Evolutionary conservation across 78 protist genomes (phyloP), one percentile per base, ranked within the genome.

Genomic region (Trichosphaerium sp.): DNA sequence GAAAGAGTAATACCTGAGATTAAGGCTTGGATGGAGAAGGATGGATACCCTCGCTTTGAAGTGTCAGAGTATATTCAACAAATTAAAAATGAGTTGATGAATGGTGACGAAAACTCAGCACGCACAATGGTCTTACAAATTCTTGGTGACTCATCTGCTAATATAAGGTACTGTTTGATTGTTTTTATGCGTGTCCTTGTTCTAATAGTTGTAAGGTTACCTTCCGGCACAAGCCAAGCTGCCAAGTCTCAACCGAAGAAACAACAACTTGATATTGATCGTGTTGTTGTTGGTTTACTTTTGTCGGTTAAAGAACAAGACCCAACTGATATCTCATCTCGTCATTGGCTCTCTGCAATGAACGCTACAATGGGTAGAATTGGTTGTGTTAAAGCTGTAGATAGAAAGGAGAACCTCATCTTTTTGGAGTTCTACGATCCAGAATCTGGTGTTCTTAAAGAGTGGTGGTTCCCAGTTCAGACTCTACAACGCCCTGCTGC

Each of bases 401-500:
- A 60, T 44, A 40, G 31, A 40, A 31, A 28, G 8, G n/a, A 40
- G 25, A 18, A 25, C n/a, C n/a, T 60, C n/a, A 44, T 60, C 5
- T 32, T 60, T 31, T 15, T 60, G 40, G 54, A 60, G 47, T 60
- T 60, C 47, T 60, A 60, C 65, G 31, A 60, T 44, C 34, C 34
- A 60, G 65, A 60, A 25, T 8, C n/a, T 7, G 5, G 43, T 12
- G 10, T n/a, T 5, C 7, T 60, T 10, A 7, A 25, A 26, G 65
- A 60, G 31, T 60, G 65, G 65, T 60, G 65, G 65, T 60, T 29
- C 47, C 65, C n/a, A 23, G 40, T 60, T 31, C 25, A 60, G 40
- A 8, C 23, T 15, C 39, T 60, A n/a, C n/a, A n/a, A n/a, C n/a
- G n/a, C n/a, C n/a, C n/a, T n/a, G n/a, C n/a, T n/a, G n/a, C n/a